These are phyloP conservation scores for Emergomyces orientalis DNA, from an alignment of 2,329 filamentous ascomycete species.

Conservation along the genomic window DNA sequence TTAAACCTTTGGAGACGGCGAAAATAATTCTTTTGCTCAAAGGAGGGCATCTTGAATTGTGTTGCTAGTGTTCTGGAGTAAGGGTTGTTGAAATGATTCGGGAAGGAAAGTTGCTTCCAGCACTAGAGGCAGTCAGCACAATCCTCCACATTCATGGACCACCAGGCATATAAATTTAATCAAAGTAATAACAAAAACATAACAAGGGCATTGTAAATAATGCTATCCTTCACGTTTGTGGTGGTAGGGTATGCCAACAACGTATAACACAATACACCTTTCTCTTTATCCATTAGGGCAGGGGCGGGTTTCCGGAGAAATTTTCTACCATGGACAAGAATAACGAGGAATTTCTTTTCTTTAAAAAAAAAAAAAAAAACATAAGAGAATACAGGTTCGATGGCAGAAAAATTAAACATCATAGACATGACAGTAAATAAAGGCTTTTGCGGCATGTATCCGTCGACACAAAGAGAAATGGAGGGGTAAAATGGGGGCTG, in stretches of 20 bases:
- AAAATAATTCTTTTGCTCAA: slow-evolving; percentile 52
- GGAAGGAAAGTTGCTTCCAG: not conserved
- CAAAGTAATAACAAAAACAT: not conserved
- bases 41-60: slow-evolving; percentile 46
- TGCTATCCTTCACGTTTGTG: not conserved
- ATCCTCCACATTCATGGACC: not conserved
- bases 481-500: not conserved
- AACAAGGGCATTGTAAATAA: not conserved
- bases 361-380: not conserved
- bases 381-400: not conserved
- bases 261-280: no score
- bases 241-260: not conserved
- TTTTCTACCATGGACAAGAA: not conserved
- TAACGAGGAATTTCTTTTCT: not conserved
- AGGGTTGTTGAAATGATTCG: not conserved
- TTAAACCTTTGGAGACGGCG: slow-evolving; percentile 77
- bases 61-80: not conserved
- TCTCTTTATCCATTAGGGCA: not conserved
- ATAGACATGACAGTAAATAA: not conserved
- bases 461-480: not conserved
- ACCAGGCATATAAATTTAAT: not conserved
- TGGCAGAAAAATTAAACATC: not conserved
- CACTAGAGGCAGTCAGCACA: not conserved
- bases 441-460: not conserved
- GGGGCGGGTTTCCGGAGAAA: not conserved